Base-by-base conservation (phyloP, 306 rosid species). In the Sindora glabra region DNA sequence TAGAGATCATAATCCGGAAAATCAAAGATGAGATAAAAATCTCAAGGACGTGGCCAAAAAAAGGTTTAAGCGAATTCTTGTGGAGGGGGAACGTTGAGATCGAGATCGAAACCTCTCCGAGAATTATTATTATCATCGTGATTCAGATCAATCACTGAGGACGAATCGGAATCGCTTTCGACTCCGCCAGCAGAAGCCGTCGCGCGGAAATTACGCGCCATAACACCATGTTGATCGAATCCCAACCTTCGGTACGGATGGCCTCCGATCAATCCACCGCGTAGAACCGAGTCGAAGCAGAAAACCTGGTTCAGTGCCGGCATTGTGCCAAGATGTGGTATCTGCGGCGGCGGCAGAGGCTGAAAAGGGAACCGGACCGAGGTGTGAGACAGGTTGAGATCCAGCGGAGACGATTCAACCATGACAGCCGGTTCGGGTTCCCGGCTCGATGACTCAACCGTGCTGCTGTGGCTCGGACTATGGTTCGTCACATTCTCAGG, bases 401-500 rank as follows among this genome's bases (percentile, higher is more conserved):
- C 85, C 30, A 86, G 48, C 41, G 95, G 87, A 0, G 78, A 71
- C 10, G 99, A 92, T 14, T 84, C 99, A 0, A 75, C 78, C 74
- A 76, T 72, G 10, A 56, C 67, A 48, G 82, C 71, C 56, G 80
- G 79, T 26, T 79, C 76, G 5, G 39, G 69, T 38, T 72, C 95
- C 4, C 86, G 95, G 81, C 86, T 81, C 0, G 94, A 89, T 1
- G 99, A 92, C 58, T 92, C 99, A 10, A 89, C 94, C 64, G 96
- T 86, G 72, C 97, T 89, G 68, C 99, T 89, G 74, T 92, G 99
- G 70, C 97, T 89, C 0, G 99, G 95, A 56, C 94, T 86, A 9
- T 55, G 83, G 44, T 64, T 70, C 67, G 52, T 68, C 4, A 33
- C 40, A 54, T 63, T 72, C 3, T 87, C 77, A 3, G 74, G 37